Conservation (phyloP, 2,329 filamentous ascomycete genomes). For the Fusarium sp. region DNA sequence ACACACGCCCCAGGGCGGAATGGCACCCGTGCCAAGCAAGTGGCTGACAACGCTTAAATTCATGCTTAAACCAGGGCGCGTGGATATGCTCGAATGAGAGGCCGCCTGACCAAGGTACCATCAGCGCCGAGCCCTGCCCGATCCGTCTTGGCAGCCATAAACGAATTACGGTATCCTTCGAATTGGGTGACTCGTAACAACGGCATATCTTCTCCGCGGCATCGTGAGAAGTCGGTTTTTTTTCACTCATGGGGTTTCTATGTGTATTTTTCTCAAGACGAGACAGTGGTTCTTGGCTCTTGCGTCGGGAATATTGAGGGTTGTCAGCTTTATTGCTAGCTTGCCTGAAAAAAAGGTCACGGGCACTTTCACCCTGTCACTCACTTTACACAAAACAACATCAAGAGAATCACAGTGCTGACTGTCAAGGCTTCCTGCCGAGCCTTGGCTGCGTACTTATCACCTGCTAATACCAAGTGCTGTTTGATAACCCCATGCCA, state of each 20-base stretch:
- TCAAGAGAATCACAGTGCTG: conserved; percentile 1
- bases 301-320: not conserved
- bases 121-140: conserved; percentile 33
- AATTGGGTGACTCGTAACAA: conserved; percentile 29
- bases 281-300: not conserved
- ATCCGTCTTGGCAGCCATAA: conserved; percentile 40
- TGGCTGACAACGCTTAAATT: conserved; percentile 67
- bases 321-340: conserved; percentile 1
- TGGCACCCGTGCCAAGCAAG: conserved; percentile 58
- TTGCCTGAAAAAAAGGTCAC: not conserved
- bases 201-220: conserved; percentile 23
- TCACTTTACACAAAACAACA: conserved; percentile 8
- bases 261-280: not conserved
- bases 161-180: conserved; percentile 17
- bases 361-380: not conserved
- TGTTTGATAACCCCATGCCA: conserved; percentile 16
- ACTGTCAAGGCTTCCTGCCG: conserved; percentile 11
- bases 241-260: not conserved
- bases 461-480: conserved; percentile 1
- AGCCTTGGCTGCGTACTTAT: conserved; percentile 3
- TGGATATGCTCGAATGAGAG: conserved; percentile 40
- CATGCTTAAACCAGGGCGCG: conserved; percentile 62
- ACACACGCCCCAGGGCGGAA: conserved; percentile 45
- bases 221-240: conserved; percentile 2
- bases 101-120: conserved; percentile 42